A percentile compares a stretch with the other conserved stretches of the same genome.
These are phyloP conservation scores for Physaria fendleri DNA, from an alignment of 345 rosid genomes.

Conservation along the genomic window DNA sequence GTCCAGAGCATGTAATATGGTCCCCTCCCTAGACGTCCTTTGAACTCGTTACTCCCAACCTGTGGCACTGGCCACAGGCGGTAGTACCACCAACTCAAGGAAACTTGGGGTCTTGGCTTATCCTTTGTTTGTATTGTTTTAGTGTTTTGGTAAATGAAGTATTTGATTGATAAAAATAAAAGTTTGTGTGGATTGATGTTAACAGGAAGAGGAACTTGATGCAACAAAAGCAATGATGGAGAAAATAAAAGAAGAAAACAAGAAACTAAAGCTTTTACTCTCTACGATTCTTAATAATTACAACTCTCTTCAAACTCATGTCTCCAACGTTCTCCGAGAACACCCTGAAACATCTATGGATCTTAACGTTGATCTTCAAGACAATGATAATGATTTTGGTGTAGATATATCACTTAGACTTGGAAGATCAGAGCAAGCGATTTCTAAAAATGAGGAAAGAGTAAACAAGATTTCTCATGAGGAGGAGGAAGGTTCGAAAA, in stretches of 20 bases:
- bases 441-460: background rate
- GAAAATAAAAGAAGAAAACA: constrained; percentile 40
- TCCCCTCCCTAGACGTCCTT: too few relatives aligned
- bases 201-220: constrained; percentile 36
- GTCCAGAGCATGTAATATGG: too few relatives aligned
- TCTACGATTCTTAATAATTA: constrained; percentile 34
- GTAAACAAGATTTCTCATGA: background rate
- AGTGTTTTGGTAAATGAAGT: too few relatives aligned
- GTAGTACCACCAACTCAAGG: too few relatives aligned
- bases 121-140: too few relatives aligned
- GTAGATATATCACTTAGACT: constrained; percentile 42
- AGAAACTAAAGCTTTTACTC: constrained; percentile 35
- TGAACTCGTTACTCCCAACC: too few relatives aligned
- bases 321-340: constrained; percentile 27
- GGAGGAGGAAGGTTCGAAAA: background rate
- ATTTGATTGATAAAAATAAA: too few relatives aligned
- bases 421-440: constrained; percentile 25
- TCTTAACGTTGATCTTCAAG: constrained; percentile 37
- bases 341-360: constrained; percentile 25
- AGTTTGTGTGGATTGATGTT: background rate
- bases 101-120: too few relatives aligned
- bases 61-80: too few relatives aligned
- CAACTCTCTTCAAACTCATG: constrained; percentile 35
- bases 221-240: constrained; percentile 35
- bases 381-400: background rate